Conservation (phyloP, 345 rosid genomes). For the Laguncularia racemosa region DNA sequence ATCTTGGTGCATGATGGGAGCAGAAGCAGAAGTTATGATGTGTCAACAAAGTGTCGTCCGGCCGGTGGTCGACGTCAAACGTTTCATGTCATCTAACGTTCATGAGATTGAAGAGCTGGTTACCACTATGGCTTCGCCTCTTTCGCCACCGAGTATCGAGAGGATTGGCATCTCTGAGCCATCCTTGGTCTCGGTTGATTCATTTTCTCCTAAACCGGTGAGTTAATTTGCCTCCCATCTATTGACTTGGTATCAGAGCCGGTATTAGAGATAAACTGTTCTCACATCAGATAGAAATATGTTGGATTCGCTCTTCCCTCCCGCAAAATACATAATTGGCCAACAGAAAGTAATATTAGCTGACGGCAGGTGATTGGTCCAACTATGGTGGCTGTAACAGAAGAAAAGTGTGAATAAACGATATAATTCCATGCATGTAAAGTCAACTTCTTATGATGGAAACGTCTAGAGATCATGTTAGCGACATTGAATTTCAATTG, state of each 20-base stretch:
- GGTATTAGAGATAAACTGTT: not conserved
- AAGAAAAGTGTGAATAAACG: no score
- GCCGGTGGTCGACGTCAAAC: conserved; percentile 38
- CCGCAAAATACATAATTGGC: no score
- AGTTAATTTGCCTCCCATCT: conserved; percentile 6
- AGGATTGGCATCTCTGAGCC: conserved; percentile 27
- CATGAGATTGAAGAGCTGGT: conserved; percentile 26
- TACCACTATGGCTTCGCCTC: conserved; percentile 19
- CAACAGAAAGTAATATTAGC: no score
- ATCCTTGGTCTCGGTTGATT: conserved; percentile 25
- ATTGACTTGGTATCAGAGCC: not conserved
- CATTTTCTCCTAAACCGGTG: conserved; percentile 37
- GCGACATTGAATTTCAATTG: no score
- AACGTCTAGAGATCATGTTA: no score
- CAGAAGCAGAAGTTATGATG: conserved; percentile 48
- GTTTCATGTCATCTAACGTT: conserved; percentile 18
- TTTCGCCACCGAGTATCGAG: conserved; percentile 29
- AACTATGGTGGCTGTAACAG: no score
- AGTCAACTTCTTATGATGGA: no score
- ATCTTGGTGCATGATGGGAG: conserved; percentile 33
- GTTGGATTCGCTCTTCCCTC: no score
- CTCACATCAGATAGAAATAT: no score
- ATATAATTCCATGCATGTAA: no score
- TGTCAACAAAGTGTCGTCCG: conserved; percentile 33
- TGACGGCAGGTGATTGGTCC: no score